Evolutionary conservation across 352 stramenopile species (phyloP), one percentile per base, ranked within the genome.

Genomic region (Blastocystis sp.): DNA sequence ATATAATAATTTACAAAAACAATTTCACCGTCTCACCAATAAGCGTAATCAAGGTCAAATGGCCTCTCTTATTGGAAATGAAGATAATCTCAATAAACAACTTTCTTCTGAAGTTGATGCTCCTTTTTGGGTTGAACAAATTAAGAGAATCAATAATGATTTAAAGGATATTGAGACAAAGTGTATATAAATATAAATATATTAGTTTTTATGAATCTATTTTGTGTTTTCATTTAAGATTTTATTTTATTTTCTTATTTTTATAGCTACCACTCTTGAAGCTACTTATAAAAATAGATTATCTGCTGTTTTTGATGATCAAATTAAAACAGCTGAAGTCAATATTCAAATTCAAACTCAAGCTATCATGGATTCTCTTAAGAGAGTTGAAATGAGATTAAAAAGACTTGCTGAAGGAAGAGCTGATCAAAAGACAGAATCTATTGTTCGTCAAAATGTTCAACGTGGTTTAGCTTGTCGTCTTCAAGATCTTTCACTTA

Each of bases 401-500:
- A 62, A 62, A 42, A 62, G 54, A 41, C 35, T 62, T 11, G 39
- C 48, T 28, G 41, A 52, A 31, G 16, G 52, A 48, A 27, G 52
- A 54, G 32, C 0, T 6, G 19, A 10, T 23, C 4, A 9, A 32
- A 16, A 5, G 4, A 28, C 72, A 83, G 65, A 73, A 68, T 25
- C 68, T 58, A 11, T 70, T 72, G 41, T 48, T 2, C 9, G 19
- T 48, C 24, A 21, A 59, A 2, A 56, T 31, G 37, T 7, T 39
- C n/a, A 59, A 27, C 18, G 48, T 65, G 79, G 77, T 24, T 70
- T 95, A 18, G 91, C 91, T 6, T 94, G 87, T 47, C 83, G 94
- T 66, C 75, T 99, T 2, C 91, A 99, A 75, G 79, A 83, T 40
- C 74, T 96, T 13, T 94, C 81, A 23, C 80, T 84, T 3, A 77